These are phyloP conservation scores for Clonostachys rhizophaga DNA, from an alignment of 2,329 filamentous ascomycete species.

Conservation along the genomic window DNA sequence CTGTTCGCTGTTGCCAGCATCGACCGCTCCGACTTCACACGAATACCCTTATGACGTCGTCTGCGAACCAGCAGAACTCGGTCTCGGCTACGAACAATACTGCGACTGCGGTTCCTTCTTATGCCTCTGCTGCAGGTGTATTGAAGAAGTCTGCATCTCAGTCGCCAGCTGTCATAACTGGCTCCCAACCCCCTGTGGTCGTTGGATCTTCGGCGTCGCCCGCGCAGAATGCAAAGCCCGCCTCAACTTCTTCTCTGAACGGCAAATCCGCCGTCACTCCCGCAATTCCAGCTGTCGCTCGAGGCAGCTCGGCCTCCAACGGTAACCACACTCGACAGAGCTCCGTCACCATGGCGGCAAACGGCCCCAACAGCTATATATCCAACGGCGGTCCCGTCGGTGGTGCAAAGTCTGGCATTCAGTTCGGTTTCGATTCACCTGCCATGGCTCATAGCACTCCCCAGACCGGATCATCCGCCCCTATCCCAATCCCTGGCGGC, in stretches of 20 bases:
- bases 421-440: slow-evolving; percentile 73
- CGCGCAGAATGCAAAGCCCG: slow-evolving; percentile 55
- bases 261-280: slow-evolving; percentile 70
- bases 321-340: slow-evolving; percentile 78
- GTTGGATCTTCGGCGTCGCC: slow-evolving; percentile 46
- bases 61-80: slow-evolving; percentile 48
- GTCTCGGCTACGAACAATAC: slow-evolving; percentile 53
- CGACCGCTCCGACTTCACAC: slow-evolving; percentile 3
- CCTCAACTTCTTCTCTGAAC: slow-evolving; percentile 77
- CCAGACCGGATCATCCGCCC: slow-evolving; percentile 47
- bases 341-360: slow-evolving; percentile 87
- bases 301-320: slow-evolving; percentile 56
- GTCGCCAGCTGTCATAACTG: slow-evolving; percentile 56
- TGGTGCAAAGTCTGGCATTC: slow-evolving; percentile 60
- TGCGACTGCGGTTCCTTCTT: slow-evolving; percentile 55
- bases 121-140: slow-evolving; percentile 63
- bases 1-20: slow-evolving; percentile 9
- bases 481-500: slow-evolving; percentile 55
- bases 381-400: slow-evolving; percentile 67
- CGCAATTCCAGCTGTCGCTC: slow-evolving; percentile 62
- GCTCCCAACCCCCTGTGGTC: slow-evolving; percentile 48
- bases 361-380: slow-evolving; percentile 69
- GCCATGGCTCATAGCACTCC: slow-evolving; percentile 64
- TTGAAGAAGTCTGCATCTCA: slow-evolving; percentile 57
- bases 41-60: slow-evolving; percentile 52